Conservation (phyloP, 306 rosid species). For the Fragaria iinumae region DNA sequence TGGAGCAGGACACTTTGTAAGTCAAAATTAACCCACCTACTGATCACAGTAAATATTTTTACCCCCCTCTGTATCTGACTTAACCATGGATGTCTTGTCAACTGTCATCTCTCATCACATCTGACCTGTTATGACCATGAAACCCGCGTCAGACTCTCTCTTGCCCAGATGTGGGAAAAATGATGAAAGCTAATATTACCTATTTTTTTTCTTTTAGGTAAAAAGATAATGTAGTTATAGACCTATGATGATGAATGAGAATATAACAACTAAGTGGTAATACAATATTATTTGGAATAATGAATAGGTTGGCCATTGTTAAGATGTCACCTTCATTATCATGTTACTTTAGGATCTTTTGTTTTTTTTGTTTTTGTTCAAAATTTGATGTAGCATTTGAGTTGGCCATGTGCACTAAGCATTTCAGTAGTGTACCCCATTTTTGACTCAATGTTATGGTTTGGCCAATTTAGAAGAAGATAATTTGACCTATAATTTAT, state of each 20-base stretch:
- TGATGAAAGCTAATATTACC: not conserved
- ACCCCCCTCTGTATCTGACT: not conserved
- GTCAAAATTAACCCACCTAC: conserved; percentile 29
- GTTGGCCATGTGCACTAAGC: not conserved
- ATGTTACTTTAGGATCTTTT: not conserved
- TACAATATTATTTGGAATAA: not conserved
- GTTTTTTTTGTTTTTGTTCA: not conserved
- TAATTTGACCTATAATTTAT: no score
- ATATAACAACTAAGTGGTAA: not conserved
- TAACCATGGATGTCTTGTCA: not conserved
- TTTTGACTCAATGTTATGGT: no score
- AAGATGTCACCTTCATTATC: conserved; percentile 7
- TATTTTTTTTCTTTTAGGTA: no score
- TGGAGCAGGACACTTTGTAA: conserved; percentile 95
- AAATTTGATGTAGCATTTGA: not conserved
- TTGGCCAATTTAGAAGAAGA: no score
- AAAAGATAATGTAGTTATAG: no score
- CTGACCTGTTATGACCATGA: not conserved
- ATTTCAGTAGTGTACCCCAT: not conserved
- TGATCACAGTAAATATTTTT: not conserved
- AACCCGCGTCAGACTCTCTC: not conserved
- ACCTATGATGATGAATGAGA: no score
- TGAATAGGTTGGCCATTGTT: not conserved
- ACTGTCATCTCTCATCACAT: not conserved
- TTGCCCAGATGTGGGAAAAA: not conserved